Evolutionary conservation across 2,329 filamentous ascomycete genomes (phyloP).

Genomic region (Claviceps sp.): DNA sequence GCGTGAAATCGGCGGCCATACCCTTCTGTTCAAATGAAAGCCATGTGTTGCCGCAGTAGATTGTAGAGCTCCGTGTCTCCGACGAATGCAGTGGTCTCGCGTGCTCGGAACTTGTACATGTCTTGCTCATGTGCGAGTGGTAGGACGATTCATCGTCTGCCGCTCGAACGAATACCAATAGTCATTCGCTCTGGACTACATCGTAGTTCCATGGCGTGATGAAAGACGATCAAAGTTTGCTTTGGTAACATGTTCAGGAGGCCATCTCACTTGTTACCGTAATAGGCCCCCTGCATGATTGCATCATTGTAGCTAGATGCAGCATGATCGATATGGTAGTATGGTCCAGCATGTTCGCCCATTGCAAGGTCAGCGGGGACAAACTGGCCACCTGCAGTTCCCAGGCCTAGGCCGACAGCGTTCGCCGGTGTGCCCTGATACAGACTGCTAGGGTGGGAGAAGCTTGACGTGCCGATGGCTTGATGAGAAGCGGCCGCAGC

Average conservation of each 20-base stretch:
- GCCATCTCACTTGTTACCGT: constrained; percentile 13
- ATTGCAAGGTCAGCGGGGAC: constrained; percentile 6
- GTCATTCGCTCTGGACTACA: neutral
- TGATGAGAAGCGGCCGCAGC: constrained; percentile 1
- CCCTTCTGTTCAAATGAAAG: neutral
- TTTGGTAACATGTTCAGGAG: neutral
- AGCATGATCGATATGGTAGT: constrained; percentile 20
- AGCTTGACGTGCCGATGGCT: constrained; percentile 22
- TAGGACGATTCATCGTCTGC: neutral
- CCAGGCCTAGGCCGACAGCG: constrained; percentile 7
- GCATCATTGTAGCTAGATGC: constrained; percentile 23
- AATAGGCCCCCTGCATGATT: constrained; percentile 21
- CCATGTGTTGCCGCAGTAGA: neutral
- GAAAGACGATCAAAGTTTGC: neutral
- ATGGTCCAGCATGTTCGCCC: constrained; percentile 9
- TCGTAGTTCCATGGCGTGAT: neutral
- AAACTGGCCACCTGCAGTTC: constrained; percentile 7
- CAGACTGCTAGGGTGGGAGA: constrained; percentile 37
- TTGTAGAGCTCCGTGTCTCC: neutral
- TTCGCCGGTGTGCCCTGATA: constrained; percentile 32
- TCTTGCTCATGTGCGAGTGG: neutral
- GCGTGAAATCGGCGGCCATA: neutral
- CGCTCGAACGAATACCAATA: neutral
- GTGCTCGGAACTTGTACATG: neutral
- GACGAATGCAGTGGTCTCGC: neutral